phyloP scores from a whole-genome alignment of 371 early-diverging fungal genomes.

The Apophysomyces variabilis region DNA sequence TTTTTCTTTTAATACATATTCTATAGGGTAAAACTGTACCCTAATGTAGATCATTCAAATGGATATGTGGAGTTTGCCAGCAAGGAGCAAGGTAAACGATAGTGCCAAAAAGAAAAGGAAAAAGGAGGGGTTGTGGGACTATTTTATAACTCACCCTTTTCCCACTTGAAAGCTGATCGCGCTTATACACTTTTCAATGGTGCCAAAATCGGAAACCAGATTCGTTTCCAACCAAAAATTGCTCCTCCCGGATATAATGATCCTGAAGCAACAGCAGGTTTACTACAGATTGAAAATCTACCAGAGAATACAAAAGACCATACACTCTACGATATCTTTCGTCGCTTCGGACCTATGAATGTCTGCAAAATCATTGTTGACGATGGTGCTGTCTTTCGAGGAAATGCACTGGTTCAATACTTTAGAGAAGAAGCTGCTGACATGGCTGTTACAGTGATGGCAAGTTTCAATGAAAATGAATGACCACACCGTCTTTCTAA shows the following conservation, averaged over 20 bases:
- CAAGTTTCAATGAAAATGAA: conserved; percentile 17
- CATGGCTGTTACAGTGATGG: conserved; percentile 41
- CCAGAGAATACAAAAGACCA: conserved; percentile 36
- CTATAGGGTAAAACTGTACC: not conserved
- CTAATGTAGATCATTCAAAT: not conserved
- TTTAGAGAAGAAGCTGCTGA: conserved; percentile 42
- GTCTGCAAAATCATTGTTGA: conserved; percentile 47
- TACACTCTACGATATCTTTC: conserved; percentile 42
- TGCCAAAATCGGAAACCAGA: conserved; percentile 25
- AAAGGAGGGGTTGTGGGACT: not conserved
- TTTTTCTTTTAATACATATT: not conserved
- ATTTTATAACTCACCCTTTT: not conserved
- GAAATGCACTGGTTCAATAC: conserved; percentile 49
- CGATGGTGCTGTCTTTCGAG: conserved; percentile 31
- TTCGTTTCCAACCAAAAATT: conserved; percentile 34
- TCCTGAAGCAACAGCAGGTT: conserved; percentile 40
- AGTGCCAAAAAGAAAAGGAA: not conserved
- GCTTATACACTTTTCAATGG: conserved; percentile 46
- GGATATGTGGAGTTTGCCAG: conserved; percentile 1
- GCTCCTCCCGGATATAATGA: conserved; percentile 24
- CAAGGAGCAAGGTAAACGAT: conserved; percentile 17
- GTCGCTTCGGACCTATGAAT: conserved; percentile 54
- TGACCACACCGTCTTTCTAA: too few species aligned
- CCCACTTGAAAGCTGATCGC: conserved; percentile 35
- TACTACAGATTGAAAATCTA: conserved; percentile 44